phyloP scores from a whole-genome alignment of 2,329 filamentous ascomycete genomes.

The Colletotrichum kahawae region DNA sequence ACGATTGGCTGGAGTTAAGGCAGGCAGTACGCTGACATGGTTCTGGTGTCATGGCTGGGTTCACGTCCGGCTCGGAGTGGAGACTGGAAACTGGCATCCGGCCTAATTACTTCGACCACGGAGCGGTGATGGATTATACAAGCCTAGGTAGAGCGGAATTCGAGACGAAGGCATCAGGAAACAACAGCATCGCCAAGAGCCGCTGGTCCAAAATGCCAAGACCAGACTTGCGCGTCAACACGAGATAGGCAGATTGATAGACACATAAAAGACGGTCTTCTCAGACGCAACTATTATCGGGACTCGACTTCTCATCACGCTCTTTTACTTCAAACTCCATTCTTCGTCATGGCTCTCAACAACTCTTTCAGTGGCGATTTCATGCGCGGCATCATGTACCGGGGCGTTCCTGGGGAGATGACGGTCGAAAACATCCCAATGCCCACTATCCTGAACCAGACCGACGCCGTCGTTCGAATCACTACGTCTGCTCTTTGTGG shows the following conservation, averaged over 20 bases:
- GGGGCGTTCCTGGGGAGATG: slow-evolving; percentile 24
- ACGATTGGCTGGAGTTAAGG: neutral
- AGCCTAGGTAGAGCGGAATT: neutral
- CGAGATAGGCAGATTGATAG: neutral
- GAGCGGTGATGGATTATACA: neutral
- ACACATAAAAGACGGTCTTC: neutral
- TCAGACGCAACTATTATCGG: rapidly evolving
- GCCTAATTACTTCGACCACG: neutral
- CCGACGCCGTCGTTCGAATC: slow-evolving; percentile 38
- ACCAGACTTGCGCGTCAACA: neutral
- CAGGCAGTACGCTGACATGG: neutral
- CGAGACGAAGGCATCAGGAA: neutral
- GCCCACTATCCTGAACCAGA: slow-evolving; percentile 18
- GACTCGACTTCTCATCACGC: neutral
- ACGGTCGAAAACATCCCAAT: slow-evolving; percentile 21
- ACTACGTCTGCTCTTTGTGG: slow-evolving; percentile 38
- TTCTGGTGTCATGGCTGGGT: neutral
- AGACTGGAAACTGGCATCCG: neutral
- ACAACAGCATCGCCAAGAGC: neutral
- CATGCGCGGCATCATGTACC: slow-evolving; percentile 12
- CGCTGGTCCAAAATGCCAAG: neutral
- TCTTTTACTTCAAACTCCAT: neutral
- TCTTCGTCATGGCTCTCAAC: neutral
- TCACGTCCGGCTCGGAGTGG: neutral
- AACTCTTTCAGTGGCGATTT: neutral